Evolutionary conservation across 805 yeast genomes (phyloP).

Genomic region (Yarrowia divulgata): DNA sequence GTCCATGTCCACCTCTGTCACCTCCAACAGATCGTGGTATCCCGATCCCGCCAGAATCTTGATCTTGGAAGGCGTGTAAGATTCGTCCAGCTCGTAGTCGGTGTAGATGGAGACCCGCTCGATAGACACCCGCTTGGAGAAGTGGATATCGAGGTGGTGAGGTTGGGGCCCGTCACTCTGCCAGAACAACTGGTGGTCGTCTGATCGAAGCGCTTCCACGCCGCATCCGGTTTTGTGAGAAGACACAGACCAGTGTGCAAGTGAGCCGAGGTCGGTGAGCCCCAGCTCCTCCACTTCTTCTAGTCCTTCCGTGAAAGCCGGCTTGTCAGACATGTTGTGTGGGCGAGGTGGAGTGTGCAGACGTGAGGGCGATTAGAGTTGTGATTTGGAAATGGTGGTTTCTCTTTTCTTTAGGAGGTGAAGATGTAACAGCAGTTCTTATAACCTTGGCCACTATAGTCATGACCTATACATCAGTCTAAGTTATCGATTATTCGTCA

Average conservation of each 20-base stretch:
- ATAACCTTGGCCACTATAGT: too few relatives aligned
- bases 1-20: slow-evolving; percentile 62
- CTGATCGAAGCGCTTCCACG: slow-evolving; percentile 69
- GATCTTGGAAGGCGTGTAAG: slow-evolving; percentile 85
- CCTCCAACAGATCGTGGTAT: slow-evolving; percentile 76
- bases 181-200: slow-evolving; percentile 81
- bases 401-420: too few relatives aligned
- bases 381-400: too few relatives aligned
- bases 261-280: slow-evolving; percentile 74
- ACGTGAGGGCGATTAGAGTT: background rate
- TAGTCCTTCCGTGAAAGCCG: slow-evolving; percentile 53
- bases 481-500: too few relatives aligned
- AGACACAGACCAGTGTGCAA: slow-evolving; percentile 86
- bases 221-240: slow-evolving; percentile 78
- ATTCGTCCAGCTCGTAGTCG: slow-evolving; percentile 78
- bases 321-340: slow-evolving; percentile 8
- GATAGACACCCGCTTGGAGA: slow-evolving; percentile 75
- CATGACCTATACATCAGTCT: too few relatives aligned
- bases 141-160: slow-evolving; percentile 78
- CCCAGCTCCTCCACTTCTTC: slow-evolving; percentile 64
- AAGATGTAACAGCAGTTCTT: too few relatives aligned
- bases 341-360: background rate
- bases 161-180: slow-evolving; percentile 95
- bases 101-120: slow-evolving; percentile 74
- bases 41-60: slow-evolving; percentile 77